Conservation (phyloP, 495 filamentous ascomycete genomes). For the Aspergillus mulundensis region DNA sequence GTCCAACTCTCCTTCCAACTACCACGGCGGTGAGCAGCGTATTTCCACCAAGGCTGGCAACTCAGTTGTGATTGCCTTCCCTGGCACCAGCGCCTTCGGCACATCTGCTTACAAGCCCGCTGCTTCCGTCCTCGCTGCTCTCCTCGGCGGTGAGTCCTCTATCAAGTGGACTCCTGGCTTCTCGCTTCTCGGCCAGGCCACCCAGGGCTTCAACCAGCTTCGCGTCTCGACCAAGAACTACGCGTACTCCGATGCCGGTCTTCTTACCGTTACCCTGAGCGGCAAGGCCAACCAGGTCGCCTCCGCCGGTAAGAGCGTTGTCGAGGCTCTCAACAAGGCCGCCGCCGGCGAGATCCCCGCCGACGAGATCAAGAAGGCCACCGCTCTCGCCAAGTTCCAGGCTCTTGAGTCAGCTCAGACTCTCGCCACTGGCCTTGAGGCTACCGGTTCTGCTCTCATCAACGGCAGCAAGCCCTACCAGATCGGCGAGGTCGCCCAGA, state of each 20-base stretch:
- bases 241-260: slow-evolving; percentile 91
- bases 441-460: slow-evolving; percentile 72
- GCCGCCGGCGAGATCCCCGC: slow-evolving; percentile 67
- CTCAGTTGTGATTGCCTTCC: slow-evolving; percentile 84
- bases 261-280: slow-evolving; percentile 74
- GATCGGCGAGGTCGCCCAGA: slow-evolving; percentile 74
- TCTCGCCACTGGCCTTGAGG: slow-evolving; percentile 60
- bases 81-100: slow-evolving; percentile 72
- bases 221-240: slow-evolving; percentile 66
- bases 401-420: slow-evolving; percentile 80
- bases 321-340: slow-evolving; percentile 76
- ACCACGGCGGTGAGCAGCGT: slow-evolving; percentile 92
- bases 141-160: slow-evolving; percentile 82
- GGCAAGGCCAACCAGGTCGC: slow-evolving; percentile 67
- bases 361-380: slow-evolving; percentile 87
- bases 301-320: slow-evolving; percentile 56
- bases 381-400: slow-evolving; percentile 89
- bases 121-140: slow-evolving; percentile 77
- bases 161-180: slow-evolving; percentile 97
- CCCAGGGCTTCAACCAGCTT: slow-evolving; percentile 60
- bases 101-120: slow-evolving; percentile 79
- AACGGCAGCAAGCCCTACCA: slow-evolving; percentile 81
- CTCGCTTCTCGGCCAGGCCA: slow-evolving; percentile 77
- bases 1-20: slow-evolving; percentile 60
- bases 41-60: slow-evolving; percentile 70